Conservation (phyloP, 768 basidiomycete genomes). For the Russula lepida region DNA sequence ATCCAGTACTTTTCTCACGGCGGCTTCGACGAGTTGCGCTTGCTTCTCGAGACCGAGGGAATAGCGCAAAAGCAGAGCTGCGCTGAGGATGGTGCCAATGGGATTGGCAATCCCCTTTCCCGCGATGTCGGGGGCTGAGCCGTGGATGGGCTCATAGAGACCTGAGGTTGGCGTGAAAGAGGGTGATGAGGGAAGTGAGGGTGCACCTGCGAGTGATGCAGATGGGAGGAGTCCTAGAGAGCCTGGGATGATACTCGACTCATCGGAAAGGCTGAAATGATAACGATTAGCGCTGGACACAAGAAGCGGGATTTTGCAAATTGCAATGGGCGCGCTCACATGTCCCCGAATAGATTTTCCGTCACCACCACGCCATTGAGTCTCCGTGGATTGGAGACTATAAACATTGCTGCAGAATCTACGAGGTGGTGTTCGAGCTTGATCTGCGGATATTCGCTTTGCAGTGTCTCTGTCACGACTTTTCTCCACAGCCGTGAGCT, state of each 20-base stretch:
- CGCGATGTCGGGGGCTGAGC: constrained; percentile 93
- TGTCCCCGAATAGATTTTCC: constrained; percentile 95
- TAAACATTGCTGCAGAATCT: constrained; percentile 93
- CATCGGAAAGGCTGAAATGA: constrained; percentile 76
- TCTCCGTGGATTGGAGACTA: constrained; percentile 82
- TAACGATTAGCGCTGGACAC: constrained; percentile 6
- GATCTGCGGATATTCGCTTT: constrained; percentile 82
- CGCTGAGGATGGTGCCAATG: constrained; percentile 89
- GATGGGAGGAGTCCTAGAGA: constrained; percentile 95
- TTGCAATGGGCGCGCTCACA: constrained; percentile 53
- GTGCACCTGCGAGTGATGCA: constrained; percentile 90
- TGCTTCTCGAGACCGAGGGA: constrained; percentile 83
- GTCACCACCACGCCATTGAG: constrained; percentile 94
- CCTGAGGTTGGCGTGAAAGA: constrained; percentile 75
- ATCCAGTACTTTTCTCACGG: constrained; percentile 89
- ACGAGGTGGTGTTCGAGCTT: constrained; percentile 87
- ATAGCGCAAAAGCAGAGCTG: constrained; percentile 89
- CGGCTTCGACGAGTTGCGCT: constrained; percentile 78
- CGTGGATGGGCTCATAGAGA: constrained; percentile 96
- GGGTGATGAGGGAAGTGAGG: constrained; percentile 41
- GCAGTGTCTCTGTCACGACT: constrained; percentile 78
- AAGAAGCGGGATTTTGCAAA: neutral
- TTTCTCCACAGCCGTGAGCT: constrained; percentile 91
- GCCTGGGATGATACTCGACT: constrained; percentile 94
- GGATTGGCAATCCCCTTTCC: constrained; percentile 91